phyloP scores from a whole-genome alignment of 768 basidiomycete species.

The Pisolithus sp. region DNA sequence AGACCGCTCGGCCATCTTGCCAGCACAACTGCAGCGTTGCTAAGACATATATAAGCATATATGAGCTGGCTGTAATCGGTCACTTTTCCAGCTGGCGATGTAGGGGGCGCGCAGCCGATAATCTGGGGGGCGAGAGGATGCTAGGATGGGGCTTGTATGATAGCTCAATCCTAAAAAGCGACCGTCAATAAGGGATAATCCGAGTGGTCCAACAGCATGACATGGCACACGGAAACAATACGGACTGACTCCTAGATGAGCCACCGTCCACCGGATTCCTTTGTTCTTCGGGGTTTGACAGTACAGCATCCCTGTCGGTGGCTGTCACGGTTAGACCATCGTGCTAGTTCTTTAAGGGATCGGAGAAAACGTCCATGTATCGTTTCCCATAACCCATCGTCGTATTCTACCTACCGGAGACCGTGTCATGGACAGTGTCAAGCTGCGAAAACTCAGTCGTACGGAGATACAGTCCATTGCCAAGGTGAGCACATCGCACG shows the following conservation, averaged over 20 bases:
- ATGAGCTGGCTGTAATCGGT: too few species aligned
- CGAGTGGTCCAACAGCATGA: too few species aligned
- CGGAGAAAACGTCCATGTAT: background rate
- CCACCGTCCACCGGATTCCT: background rate
- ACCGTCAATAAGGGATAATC: too few species aligned
- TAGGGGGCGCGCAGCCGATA: too few species aligned
- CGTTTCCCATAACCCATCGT: background rate
- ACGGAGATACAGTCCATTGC: constrained; percentile 20
- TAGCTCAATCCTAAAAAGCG: too few species aligned
- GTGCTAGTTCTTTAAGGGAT: background rate
- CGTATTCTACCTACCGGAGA: background rate
- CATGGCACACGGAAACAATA: background rate
- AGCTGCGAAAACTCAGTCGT: constrained; percentile 16
- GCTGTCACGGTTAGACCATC: background rate
- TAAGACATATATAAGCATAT: background rate
- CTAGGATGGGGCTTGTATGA: too few species aligned
- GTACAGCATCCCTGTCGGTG: background rate
- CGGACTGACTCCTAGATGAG: background rate
- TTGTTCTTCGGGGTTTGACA: background rate
- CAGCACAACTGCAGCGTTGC: constrained; percentile 1
- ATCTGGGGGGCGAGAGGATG: too few species aligned
- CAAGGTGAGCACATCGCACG: constrained; percentile 9
- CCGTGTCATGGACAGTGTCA: constrained; percentile 11
- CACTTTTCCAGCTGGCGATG: too few species aligned
- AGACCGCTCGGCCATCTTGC: constrained; percentile 40